phyloP scores from a whole-genome alignment of 75 land plant genomes.

The Larix kaempferi region DNA sequence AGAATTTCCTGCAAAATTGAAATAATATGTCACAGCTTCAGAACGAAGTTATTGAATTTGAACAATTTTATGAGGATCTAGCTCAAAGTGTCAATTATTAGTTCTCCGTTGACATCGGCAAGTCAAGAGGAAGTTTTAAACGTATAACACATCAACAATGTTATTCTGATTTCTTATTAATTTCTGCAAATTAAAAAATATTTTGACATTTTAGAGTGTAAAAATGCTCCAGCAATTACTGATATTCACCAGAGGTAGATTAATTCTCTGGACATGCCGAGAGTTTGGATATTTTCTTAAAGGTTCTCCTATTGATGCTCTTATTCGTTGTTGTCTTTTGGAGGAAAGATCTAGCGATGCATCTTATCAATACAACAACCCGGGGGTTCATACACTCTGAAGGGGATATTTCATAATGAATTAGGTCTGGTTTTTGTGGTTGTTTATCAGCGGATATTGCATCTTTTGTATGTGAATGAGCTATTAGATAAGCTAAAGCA shows the following conservation, averaged over 20 bases:
- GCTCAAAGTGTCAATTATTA: too few species aligned
- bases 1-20: too few species aligned
- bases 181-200: too few species aligned
- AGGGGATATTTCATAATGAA: conserved; percentile 97
- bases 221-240: conserved; percentile 90
- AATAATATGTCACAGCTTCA: too few species aligned
- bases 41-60: too few species aligned
- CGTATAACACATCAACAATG: too few species aligned
- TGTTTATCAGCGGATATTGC: conserved; percentile 82
- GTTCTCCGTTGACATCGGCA: too few species aligned
- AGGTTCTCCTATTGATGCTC: conserved; percentile 87
- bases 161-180: too few species aligned
- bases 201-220: too few species aligned
- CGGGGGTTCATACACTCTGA: conserved; percentile 83
- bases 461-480: conserved; percentile 93
- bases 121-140: too few species aligned
- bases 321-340: conserved; percentile 85
- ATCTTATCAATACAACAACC: conserved; percentile 63
- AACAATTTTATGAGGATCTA: too few species aligned
- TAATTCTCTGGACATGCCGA: conserved; percentile 89
- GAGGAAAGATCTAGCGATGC: conserved; percentile 83
- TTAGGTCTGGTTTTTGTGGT: conserved; percentile 96
- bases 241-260: conserved; percentile 87
- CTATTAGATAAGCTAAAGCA: conserved; percentile 72
- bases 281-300: conserved; percentile 81